These are phyloP conservation scores for Colletotrichum sp. DNA, from an alignment of 2,329 filamentous ascomycete species.

Conservation along the genomic window DNA sequence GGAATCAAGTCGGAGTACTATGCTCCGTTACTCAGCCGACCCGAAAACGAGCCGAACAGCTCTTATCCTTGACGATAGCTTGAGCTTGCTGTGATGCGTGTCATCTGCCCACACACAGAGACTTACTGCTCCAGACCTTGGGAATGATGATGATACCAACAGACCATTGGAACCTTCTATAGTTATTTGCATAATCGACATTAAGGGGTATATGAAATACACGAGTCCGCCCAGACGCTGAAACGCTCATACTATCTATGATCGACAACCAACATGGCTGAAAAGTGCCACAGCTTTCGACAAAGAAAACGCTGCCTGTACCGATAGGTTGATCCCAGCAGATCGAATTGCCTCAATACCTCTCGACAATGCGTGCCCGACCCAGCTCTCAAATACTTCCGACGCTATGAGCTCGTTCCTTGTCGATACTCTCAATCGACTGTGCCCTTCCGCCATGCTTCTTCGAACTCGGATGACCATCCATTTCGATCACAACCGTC, in stretches of 20 bases:
- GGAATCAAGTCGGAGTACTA: background rate
- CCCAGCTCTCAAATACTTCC: background rate
- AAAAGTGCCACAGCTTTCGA: background rate
- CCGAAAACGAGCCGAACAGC: background rate
- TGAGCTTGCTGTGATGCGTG: background rate
- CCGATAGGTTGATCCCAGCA: background rate
- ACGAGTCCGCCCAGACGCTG: background rate
- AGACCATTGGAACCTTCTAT: accelerated
- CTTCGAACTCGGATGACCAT: background rate
- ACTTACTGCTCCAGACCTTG: background rate
- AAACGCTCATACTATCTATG: background rate
- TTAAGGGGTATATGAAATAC: constrained; percentile 8
- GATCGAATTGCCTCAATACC: background rate
- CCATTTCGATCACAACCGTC: constrained; percentile 43
- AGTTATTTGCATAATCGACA: background rate
- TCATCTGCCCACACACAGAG: background rate
- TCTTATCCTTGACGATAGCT: background rate
- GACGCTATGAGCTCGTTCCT: constrained; percentile 10
- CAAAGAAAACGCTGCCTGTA: background rate
- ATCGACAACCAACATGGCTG: too few relatives aligned
- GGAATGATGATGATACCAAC: accelerated
- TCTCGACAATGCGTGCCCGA: accelerated
- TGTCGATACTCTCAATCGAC: constrained; percentile 7
- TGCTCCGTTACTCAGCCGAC: background rate
- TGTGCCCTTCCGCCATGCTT: background rate